Conservation (phyloP, 169 alveolate species). For the Plasmodium coatneyi region DNA sequence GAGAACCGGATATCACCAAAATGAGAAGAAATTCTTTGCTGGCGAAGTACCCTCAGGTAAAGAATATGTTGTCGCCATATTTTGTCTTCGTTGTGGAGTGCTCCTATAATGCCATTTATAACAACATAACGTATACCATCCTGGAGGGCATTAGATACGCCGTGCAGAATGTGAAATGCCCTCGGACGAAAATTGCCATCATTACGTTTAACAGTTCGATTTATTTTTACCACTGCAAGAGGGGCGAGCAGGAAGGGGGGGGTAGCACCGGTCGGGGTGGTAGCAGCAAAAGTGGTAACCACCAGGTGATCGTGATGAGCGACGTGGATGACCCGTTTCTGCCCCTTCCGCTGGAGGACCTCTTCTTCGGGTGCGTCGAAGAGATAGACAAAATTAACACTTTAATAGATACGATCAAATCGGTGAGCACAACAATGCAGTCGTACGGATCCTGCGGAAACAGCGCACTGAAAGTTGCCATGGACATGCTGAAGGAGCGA, state of each 20-base stretch:
- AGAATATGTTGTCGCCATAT: conserved; percentile 56
- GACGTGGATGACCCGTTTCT: conserved; percentile 68
- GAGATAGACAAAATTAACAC: conserved; percentile 44
- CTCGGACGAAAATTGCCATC: conserved; percentile 59
- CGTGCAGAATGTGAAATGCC: conserved; percentile 45
- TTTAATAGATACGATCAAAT: conserved; percentile 59
- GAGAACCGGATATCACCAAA: conserved; percentile 29
- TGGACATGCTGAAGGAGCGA: conserved; percentile 77
- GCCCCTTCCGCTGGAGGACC: conserved; percentile 50
- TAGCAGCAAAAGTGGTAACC: not conserved
- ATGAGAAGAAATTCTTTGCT: conserved; percentile 33
- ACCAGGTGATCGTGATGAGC: conserved; percentile 68
- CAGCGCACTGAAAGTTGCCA: conserved; percentile 79
- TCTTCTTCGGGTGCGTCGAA: conserved; percentile 76
- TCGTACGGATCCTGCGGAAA: conserved; percentile 78
- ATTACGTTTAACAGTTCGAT: conserved; percentile 35
- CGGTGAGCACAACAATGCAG: conserved; percentile 32
- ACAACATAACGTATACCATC: conserved; percentile 49
- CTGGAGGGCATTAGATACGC: conserved; percentile 69
- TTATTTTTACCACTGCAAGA: conserved; percentile 46
- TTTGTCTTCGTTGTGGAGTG: conserved; percentile 69
- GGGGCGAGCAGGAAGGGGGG: not conserved
- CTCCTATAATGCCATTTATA: conserved; percentile 53
- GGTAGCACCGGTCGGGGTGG: not conserved
- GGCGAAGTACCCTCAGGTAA: conserved; percentile 35